These are phyloP conservation scores for Avena sativa DNA, from an alignment of 176 grass and related monocot genomes.

Conservation along the genomic window DNA sequence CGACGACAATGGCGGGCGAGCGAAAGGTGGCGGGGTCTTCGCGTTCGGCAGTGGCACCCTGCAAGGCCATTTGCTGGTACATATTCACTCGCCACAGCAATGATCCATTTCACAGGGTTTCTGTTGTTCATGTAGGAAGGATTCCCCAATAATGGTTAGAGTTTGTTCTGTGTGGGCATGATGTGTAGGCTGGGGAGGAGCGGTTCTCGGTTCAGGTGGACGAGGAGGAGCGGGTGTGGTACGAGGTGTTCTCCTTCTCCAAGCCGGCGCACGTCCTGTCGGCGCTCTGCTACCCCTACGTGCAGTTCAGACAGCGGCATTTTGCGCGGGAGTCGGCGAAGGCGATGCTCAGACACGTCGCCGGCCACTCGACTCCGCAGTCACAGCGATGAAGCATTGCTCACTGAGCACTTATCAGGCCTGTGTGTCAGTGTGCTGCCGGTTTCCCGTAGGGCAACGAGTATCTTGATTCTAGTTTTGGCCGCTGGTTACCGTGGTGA, in stretches of 20 bases:
- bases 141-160: not conserved
- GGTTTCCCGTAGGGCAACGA: not conserved
- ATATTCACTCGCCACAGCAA: too few relatives aligned
- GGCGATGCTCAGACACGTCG: slow-evolving; percentile 59
- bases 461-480: too few relatives aligned
- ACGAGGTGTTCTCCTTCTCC: slow-evolving; percentile 81
- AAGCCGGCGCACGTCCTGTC: slow-evolving; percentile 77
- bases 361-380: not conserved
- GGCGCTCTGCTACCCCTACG: slow-evolving; percentile 65
- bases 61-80: slow-evolving; percentile 76
- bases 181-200: slow-evolving; percentile 79
- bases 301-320: slow-evolving; percentile 68
- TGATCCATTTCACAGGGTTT: not conserved
- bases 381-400: not conserved
- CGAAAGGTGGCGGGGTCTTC: slow-evolving; percentile 36
- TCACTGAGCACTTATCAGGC: not conserved
- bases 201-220: slow-evolving; percentile 78
- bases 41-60: slow-evolving; percentile 78
- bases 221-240: slow-evolving; percentile 77
- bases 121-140: too few relatives aligned
- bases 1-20: not conserved
- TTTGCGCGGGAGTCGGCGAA: slow-evolving; percentile 57
- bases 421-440: not conserved
- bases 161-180: too few relatives aligned
- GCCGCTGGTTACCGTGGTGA: too few relatives aligned